phyloP scores from a whole-genome alignment of 495 filamentous ascomycete species.

The Penicillium chermesinum region DNA sequence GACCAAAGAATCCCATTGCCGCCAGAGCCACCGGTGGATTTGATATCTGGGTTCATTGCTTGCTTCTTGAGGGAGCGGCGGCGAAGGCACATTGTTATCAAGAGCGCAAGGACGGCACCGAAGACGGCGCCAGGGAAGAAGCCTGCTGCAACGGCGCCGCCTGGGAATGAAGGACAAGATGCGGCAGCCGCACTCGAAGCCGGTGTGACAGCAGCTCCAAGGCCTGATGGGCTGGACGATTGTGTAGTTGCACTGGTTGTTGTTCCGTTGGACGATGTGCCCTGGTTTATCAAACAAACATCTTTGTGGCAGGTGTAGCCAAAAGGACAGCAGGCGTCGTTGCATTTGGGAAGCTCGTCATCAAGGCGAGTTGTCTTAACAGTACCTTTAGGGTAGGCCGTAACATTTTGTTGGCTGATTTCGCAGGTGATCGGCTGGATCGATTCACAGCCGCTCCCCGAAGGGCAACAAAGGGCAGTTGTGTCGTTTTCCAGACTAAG shows the following conservation, averaged over 20 bases:
- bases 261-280: conserved; percentile 14
- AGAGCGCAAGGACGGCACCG: conserved; percentile 44
- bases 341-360: conserved; percentile 52
- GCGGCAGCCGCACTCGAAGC: conserved; percentile 17
- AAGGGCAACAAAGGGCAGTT: conserved; percentile 75
- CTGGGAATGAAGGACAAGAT: conserved; percentile 43
- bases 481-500: conserved; percentile 58
- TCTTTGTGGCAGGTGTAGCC: conserved; percentile 63
- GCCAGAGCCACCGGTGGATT: no score
- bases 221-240: conserved; percentile 14
- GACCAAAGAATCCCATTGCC: conserved; percentile 16
- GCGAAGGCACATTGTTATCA: conserved; percentile 42
- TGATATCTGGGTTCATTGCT: conserved; percentile 11
- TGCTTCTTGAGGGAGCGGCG: conserved; percentile 13
- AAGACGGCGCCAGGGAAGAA: conserved; percentile 59
- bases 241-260: conserved; percentile 29
- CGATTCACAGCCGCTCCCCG: conserved; percentile 52
- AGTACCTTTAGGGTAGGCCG: conserved; percentile 50
- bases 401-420: conserved; percentile 59
- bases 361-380: conserved; percentile 66
- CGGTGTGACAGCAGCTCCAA: conserved; percentile 14
- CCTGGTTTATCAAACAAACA: conserved; percentile 38
- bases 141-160: conserved; percentile 51
- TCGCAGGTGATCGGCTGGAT: conserved; percentile 73
- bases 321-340: conserved; percentile 64